Evolutionary conservation across 768 basidiomycete species (phyloP).

Genomic region (Mycena floridula): DNA sequence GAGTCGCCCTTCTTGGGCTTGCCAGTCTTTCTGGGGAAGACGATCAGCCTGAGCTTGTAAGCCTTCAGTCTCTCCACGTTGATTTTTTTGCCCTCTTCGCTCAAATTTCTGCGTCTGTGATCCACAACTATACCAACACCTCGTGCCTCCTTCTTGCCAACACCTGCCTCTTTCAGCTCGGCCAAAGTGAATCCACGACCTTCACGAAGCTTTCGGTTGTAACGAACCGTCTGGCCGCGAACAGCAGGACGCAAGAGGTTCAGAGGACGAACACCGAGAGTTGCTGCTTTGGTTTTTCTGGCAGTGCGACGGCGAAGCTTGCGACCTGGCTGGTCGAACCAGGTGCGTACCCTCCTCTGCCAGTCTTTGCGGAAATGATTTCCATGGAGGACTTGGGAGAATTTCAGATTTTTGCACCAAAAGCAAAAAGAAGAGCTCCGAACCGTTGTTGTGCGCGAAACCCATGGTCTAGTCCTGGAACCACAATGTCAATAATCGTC

Average conservation of each 20-base stretch:
- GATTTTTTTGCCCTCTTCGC: conserved; percentile 92
- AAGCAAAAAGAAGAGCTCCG: background rate
- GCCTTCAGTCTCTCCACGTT: conserved; percentile 93
- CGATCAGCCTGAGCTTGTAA: conserved; percentile 88
- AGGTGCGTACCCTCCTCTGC: conserved; percentile 93
- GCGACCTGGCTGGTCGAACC: conserved; percentile 99
- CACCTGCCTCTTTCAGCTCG: conserved; percentile 94
- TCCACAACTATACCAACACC: conserved; percentile 94
- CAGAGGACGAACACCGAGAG: conserved; percentile 88
- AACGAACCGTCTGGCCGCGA: conserved; percentile 91
- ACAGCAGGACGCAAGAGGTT: conserved; percentile 94
- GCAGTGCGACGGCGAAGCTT: conserved; percentile 93
- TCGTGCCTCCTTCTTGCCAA: conserved; percentile 89
- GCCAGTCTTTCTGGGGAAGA: conserved; percentile 94
- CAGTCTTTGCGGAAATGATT: conserved; percentile 99
- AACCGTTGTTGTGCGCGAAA: conserved; percentile 78
- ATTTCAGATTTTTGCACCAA: conserved; percentile 1
- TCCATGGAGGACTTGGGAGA: conserved; percentile 66
- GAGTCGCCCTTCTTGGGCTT: conserved; percentile 97
- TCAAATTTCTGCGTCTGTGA: conserved; percentile 93
- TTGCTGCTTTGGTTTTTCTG: conserved; percentile 84
- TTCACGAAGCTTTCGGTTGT: conserved; percentile 96
- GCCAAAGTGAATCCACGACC: conserved; percentile 94
- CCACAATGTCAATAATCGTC: too few species aligned
- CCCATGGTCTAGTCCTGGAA: conserved; percentile 56